Base-by-base conservation (phyloP, 176 grass and related monocot genomes). In the Coix lacrymajobi region DNA sequence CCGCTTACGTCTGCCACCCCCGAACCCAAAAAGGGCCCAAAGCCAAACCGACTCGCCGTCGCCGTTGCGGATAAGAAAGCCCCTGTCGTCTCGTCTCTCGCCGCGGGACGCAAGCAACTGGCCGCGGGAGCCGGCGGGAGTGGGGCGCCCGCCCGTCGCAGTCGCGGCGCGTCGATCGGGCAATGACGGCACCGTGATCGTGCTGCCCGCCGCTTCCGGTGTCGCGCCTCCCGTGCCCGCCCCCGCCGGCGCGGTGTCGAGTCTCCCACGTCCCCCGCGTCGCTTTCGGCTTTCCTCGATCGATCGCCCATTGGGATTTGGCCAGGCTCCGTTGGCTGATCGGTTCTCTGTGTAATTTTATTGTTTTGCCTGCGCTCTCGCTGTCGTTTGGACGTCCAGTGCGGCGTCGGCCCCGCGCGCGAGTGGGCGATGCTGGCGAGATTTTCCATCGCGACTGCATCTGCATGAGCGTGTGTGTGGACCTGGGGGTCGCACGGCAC, bases 171-270 rank as follows among this genome's bases (percentile, higher is more conserved):
- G 24, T 61, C 20, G 58, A 28, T 29, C 1, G 62, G 29, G 16
- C 5, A n/a, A 16, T 25, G 45, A 51, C 12, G 45, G 37, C 51
- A n/a, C 8, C 20, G 54, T 11, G 52, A 45, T 44, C 68, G 19
- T 22, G 52, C 11, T 65, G 75, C 66, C 63, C 40, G 52, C 40
- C 45, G 81, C 75, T 83, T 88, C 76, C 14, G 41, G 5, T 10
- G 58, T 25, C 78, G n/a, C 15, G 15, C 17, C 46, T 1, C 19
- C 25, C 58, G 46, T 51, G 39, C 33, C 39, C 62, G 79, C 20
- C 51, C 52, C 57, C 76, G 78, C 48, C 62, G 69, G 69, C 28
- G 87, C 62, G 77, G 64, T 81, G 87, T 85, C 71, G 77, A 71
- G 63, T 4, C 22, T 2, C 60, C 44, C 52, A 5, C 57, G 6